These are phyloP conservation scores for Saccharomycopsis guyanensis DNA, from an alignment of 805 yeast genomes.

Conservation along the genomic window DNA sequence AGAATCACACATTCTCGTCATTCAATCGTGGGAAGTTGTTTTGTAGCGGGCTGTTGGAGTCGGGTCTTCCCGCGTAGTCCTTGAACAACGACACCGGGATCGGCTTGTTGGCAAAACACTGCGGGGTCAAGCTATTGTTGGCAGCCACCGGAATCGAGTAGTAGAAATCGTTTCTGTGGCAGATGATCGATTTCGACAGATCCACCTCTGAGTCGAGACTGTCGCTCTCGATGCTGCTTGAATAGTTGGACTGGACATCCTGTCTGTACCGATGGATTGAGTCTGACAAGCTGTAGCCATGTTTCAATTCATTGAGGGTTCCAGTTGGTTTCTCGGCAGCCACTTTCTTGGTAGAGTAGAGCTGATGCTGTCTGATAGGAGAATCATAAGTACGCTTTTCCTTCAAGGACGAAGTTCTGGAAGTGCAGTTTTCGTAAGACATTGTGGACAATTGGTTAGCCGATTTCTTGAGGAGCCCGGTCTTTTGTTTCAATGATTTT, in stretches of 20 bases:
- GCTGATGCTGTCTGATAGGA: neutral
- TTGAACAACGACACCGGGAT: neutral
- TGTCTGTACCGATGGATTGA: no score
- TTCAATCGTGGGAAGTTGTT: neutral
- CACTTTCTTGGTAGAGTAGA: neutral
- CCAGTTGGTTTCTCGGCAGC: no score
- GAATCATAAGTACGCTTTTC: neutral
- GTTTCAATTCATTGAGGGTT: neutral
- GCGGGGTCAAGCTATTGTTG: no score
- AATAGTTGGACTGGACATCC: constrained; percentile 3
- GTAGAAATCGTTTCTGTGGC: neutral
- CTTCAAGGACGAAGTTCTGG: neutral
- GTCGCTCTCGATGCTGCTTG: constrained; percentile 18
- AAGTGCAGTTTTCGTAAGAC: neutral
- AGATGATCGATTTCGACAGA: neutral
- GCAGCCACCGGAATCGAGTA: neutral
- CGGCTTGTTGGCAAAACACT: neutral
- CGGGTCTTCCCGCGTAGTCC: neutral
- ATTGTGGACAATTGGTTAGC: constrained; percentile 7
- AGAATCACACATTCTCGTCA: no score
- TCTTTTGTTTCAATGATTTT: constrained; percentile 5
- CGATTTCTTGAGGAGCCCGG: constrained; percentile 5
- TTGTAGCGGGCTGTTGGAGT: neutral
- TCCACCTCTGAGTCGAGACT: constrained; percentile 14
- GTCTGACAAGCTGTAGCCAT: neutral